Evolutionary conservation across 208 protist genomes (phyloP).

Genomic region (Spongospora subterranea): DNA sequence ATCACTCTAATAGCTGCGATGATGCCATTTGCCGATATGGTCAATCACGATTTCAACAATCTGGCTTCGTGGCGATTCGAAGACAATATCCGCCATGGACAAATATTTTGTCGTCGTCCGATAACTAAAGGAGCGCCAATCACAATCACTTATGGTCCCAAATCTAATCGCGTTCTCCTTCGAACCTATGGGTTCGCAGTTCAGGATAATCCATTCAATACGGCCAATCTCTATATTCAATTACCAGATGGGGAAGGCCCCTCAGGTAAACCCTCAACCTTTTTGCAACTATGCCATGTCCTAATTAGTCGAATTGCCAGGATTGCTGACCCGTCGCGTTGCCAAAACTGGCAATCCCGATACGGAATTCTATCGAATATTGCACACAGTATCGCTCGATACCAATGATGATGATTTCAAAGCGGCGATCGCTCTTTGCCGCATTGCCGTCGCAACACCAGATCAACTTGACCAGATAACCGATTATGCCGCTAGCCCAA

Average conservation of each 20-base stretch:
- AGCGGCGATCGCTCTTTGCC: not conserved
- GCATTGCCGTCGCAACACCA: not conserved
- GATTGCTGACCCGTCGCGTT: constrained; percentile 23
- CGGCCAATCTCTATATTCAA: not conserved
- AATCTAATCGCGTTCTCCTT: not conserved
- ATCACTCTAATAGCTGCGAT: not conserved
- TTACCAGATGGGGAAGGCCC: not conserved
- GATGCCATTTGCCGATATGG: not conserved
- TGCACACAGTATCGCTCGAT: not conserved
- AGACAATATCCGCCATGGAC: not conserved
- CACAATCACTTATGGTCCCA: constrained; percentile 27
- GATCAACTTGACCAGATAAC: constrained; percentile 9
- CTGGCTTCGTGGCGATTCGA: constrained; percentile 36
- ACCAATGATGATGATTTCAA: not conserved
- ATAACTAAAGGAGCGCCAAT: not conserved
- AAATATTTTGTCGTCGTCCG: not conserved
- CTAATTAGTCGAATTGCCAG: not conserved
- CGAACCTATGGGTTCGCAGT: constrained; percentile 38
- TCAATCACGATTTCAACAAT: constrained; percentile 57
- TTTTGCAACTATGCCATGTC: not conserved
- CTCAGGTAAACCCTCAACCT: not conserved
- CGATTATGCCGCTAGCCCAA: not conserved
- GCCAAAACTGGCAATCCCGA: constrained; percentile 12
- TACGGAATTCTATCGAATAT: constrained; percentile 42
- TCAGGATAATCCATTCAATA: not conserved